Percentiles rank a stretch among this genome's conserved stretches.
phyloP scores from a whole-genome alignment of 306 rosid genomes.

The Fragaria vesca region DNA sequence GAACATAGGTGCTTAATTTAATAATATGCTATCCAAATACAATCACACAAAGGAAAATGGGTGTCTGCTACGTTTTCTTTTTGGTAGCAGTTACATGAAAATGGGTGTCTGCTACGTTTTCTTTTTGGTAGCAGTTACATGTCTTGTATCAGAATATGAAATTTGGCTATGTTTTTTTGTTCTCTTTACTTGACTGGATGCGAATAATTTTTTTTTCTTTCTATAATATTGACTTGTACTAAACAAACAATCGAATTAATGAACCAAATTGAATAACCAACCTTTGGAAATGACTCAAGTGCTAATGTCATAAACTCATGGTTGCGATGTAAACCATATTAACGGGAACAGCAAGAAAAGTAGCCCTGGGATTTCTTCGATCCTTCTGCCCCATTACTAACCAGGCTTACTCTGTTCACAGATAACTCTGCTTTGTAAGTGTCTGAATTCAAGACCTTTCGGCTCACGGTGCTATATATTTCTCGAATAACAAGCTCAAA shows the following conservation, averaged over 20 bases:
- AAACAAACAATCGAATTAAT: conserved; percentile 32
- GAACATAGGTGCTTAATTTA: neutral
- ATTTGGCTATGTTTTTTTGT: conserved; percentile 3
- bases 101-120: conserved; percentile 25
- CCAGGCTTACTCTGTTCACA: conserved; percentile 85
- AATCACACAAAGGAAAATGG: conserved; percentile 24
- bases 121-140: conserved; percentile 28
- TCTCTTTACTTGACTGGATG: conserved; percentile 26
- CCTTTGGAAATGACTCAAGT: conserved; percentile 17
- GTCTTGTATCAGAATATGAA: conserved; percentile 33
- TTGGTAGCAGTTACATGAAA: conserved; percentile 29
- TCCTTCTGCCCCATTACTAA: conserved; percentile 48
- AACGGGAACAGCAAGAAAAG: conserved; percentile 84
- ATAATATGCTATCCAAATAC: conserved; percentile 6
- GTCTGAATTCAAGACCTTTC: conserved; percentile 89
- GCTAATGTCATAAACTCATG: conserved; percentile 16
- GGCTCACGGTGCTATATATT: conserved; percentile 85
- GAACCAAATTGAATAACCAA: conserved; percentile 34
- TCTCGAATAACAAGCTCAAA: conserved; percentile 85
- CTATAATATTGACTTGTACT: conserved; percentile 40
- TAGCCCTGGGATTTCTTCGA: conserved; percentile 53
- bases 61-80: conserved; percentile 25
- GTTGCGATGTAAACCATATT: conserved; percentile 23
- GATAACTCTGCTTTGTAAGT: conserved; percentile 92
- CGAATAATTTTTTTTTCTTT: conserved; percentile 13